These are phyloP conservation scores for Hanseniaspora vineae DNA, from an alignment of 805 yeast genomes.

Conservation along the genomic window DNA sequence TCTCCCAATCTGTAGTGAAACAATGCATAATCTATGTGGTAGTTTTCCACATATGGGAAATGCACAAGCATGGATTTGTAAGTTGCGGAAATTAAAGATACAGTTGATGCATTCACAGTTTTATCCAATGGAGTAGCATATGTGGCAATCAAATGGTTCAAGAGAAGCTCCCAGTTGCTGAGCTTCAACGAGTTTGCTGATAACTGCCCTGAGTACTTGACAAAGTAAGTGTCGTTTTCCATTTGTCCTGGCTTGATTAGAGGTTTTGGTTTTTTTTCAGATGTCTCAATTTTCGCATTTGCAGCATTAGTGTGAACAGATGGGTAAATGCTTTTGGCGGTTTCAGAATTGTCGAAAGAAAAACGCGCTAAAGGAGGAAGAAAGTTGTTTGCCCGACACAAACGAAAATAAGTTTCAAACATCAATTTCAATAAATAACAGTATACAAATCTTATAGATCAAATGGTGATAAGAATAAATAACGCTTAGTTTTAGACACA, in stretches of 20 bases:
- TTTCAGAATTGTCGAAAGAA: no score
- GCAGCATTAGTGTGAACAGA: no score
- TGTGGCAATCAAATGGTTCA: constrained; percentile 14
- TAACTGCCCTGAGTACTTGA: not conserved
- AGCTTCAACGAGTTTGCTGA: not conserved
- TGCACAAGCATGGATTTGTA: constrained; percentile 18
- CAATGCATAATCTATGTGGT: constrained; percentile 23
- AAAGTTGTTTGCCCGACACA: no score
- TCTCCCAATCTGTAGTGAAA: constrained; percentile 22
- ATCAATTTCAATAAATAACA: no score
- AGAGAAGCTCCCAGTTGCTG: constrained; percentile 20
- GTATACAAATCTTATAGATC: no score
- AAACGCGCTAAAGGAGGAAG: no score
- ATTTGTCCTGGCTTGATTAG: not conserved
- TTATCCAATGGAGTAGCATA: constrained; percentile 18
- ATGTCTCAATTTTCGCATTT: no score
- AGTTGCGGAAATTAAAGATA: constrained; percentile 4
- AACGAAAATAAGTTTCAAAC: no score
- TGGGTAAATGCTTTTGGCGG: no score
- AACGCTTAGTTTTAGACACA: not conserved
- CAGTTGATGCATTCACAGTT: not conserved
- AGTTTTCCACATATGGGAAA: constrained; percentile 23
- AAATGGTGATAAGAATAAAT: no score
- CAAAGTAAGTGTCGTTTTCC: not conserved
- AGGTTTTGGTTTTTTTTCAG: not conserved